phyloP scores from a whole-genome alignment of 139 green algal genomes.

The Coccomyxa sp. region DNA sequence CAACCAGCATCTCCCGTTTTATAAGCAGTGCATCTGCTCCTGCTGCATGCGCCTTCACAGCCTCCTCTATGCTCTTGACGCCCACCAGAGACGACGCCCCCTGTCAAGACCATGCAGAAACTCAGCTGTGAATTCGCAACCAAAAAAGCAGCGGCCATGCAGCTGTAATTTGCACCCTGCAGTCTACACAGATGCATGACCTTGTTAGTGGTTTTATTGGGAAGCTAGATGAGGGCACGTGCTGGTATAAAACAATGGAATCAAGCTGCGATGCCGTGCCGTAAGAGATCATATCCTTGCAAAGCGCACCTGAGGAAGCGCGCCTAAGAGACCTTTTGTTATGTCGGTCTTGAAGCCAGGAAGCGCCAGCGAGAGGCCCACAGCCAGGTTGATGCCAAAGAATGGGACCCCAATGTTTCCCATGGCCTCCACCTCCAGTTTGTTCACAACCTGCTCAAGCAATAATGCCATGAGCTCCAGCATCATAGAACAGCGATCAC shows the following conservation, averaged over 20 bases:
- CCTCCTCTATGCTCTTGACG: constrained; percentile 51
- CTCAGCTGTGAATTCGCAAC: neutral
- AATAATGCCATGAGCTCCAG: no score
- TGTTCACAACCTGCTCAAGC: constrained; percentile 50
- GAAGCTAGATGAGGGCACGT: neutral
- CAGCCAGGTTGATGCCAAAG: constrained; percentile 35
- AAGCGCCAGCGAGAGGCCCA: constrained; percentile 55
- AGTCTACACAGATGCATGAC: neutral
- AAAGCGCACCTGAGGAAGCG: constrained; percentile 33
- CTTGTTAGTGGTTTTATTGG: neutral
- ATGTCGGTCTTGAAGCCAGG: constrained; percentile 56
- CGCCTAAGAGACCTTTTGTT: constrained; percentile 61
- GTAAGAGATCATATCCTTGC: neutral
- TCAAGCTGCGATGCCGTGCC: neutral
- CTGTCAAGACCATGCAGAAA: constrained; percentile 16
- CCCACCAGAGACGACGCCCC: constrained; percentile 54
- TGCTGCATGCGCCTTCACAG: constrained; percentile 30
- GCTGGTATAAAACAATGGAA: neutral
- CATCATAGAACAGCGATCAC: constrained; percentile 7
- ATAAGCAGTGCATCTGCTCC: constrained; percentile 70
- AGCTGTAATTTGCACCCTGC: neutral
- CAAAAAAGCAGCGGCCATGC: neutral
- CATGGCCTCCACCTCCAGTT: constrained; percentile 43
- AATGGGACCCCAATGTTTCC: constrained; percentile 18
- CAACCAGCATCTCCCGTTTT: constrained; percentile 57